These are phyloP conservation scores for Candida incommunis DNA, from an alignment of 805 yeast species.

Conservation along the genomic window DNA sequence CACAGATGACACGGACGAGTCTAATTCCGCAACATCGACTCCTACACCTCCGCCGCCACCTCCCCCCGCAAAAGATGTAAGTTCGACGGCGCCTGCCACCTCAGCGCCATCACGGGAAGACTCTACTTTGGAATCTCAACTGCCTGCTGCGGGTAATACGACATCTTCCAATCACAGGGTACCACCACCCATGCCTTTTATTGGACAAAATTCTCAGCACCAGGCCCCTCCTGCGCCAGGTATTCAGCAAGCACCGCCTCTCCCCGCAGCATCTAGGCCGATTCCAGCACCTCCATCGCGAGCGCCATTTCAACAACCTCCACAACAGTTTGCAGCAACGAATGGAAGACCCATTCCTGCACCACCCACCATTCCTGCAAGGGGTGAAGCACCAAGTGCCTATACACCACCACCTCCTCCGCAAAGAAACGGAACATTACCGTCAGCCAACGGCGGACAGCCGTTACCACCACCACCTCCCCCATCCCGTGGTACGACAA, in stretches of 20 bases:
- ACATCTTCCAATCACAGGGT: conserved; percentile 9
- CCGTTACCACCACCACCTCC: conserved; percentile 11
- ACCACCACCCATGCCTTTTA: conserved; percentile 18
- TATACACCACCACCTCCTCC: conserved; percentile 25
- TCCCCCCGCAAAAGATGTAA: not conserved
- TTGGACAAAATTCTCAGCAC: conserved; percentile 10
- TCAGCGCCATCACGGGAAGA: conserved; percentile 2
- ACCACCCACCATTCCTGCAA: not conserved
- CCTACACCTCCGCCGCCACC: not conserved
- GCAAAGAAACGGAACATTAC: conserved; percentile 13
- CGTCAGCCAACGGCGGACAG: conserved; percentile 16
- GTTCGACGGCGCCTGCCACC: not conserved
- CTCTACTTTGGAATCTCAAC: conserved; percentile 2
- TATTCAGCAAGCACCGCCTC: conserved; percentile 5
- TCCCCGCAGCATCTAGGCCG: conserved; percentile 10
- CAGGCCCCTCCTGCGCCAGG: conserved; percentile 8
- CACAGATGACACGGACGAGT: not conserved
- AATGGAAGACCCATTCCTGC: not conserved
- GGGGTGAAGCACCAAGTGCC: conserved; percentile 4
- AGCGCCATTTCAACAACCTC: not conserved
- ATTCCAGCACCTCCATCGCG: conserved; percentile 3
- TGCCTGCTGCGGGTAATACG: conserved; percentile 2
- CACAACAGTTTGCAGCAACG: not conserved
- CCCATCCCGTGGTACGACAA: conserved; percentile 7
- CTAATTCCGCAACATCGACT: not conserved